Conservation (phyloP, 2,329 filamentous ascomycete genomes). For the Colletotrichum endophyticum region DNA sequence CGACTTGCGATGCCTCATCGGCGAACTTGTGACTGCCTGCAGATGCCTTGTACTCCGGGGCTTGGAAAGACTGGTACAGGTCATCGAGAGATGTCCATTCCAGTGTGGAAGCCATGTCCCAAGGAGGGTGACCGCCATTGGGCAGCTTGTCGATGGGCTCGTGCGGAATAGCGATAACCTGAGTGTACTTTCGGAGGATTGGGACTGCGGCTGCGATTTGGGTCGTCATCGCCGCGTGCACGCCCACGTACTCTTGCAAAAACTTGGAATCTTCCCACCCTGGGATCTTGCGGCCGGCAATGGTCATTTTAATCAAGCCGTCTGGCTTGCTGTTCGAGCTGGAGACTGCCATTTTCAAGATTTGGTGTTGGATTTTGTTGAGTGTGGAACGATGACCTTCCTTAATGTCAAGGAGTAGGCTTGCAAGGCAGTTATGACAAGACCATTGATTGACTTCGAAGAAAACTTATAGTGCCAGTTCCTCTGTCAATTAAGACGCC, state of each 20-base stretch:
- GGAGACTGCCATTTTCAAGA: background rate
- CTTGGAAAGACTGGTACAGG: background rate
- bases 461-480: background rate
- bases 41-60: background rate
- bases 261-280: background rate
- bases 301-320: background rate
- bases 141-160: background rate
- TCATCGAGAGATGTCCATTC: background rate
- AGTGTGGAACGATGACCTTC: too few relatives aligned
- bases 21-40: background rate
- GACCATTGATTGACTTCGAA: background rate
- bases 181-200: background rate
- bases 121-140: background rate
- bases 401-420: too few relatives aligned
- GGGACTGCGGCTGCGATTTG: background rate
- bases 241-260: background rate
- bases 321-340: fast-evolving
- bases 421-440: too few relatives aligned
- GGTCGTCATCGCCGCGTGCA: background rate
- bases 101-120: background rate
- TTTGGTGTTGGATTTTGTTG: background rate
- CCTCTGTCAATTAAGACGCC: background rate
- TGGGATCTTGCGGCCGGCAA: background rate
- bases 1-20: background rate
- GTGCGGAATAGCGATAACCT: background rate